A percentile compares a stretch with the other conserved stretches of the same genome.
These are phyloP conservation scores for Curvularia sp. DNA, from an alignment of 2,329 filamentous ascomycete species.

Conservation along the genomic window DNA sequence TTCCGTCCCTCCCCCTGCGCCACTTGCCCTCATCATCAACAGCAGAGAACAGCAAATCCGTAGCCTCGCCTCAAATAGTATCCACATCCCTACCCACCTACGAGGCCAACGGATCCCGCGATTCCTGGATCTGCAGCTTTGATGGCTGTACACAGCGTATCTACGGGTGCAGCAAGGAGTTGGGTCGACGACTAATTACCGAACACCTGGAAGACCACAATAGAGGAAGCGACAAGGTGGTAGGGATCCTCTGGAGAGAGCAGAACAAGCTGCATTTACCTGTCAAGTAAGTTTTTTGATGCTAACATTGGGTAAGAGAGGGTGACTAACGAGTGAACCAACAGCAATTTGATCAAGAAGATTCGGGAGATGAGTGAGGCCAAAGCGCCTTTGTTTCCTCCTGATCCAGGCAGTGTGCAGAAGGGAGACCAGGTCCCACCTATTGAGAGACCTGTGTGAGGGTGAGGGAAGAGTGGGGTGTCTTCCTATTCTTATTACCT, in stretches of 20 bases:
- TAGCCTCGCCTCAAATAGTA: slow-evolving; percentile 32
- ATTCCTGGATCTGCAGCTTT: slow-evolving; percentile 71
- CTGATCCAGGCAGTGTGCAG: neutral
- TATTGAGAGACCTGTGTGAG: slow-evolving; percentile 24
- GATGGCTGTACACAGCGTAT: slow-evolving; percentile 70
- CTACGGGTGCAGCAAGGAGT: slow-evolving; percentile 65
- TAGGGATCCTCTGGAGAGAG: slow-evolving; percentile 64
- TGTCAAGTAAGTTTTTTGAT: slow-evolving; percentile 43
- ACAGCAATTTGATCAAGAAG: slow-evolving; percentile 55
- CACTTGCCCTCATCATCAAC: slow-evolving; percentile 21
- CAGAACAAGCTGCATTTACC: slow-evolving; percentile 51
- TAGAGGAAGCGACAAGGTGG: slow-evolving; percentile 60
- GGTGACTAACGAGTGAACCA: neutral
- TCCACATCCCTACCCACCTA: slow-evolving; percentile 46
- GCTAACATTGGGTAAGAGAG: neutral
- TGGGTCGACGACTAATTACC: slow-evolving; percentile 64
- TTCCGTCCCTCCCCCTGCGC: slow-evolving; percentile 38
- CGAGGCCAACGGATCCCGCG: slow-evolving; percentile 61
- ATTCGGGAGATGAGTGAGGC: slow-evolving; percentile 54
- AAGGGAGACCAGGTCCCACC: slow-evolving; percentile 8
- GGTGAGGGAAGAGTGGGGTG: neutral
- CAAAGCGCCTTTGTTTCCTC: slow-evolving; percentile 38
- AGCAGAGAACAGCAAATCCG: slow-evolving; percentile 18
- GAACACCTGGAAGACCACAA: slow-evolving; percentile 70
- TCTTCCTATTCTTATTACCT: neutral